Evolutionary conservation across 345 rosid genomes (phyloP), one percentile per base, ranked within the genome.

Genomic region (Euphorbia lathyris): DNA sequence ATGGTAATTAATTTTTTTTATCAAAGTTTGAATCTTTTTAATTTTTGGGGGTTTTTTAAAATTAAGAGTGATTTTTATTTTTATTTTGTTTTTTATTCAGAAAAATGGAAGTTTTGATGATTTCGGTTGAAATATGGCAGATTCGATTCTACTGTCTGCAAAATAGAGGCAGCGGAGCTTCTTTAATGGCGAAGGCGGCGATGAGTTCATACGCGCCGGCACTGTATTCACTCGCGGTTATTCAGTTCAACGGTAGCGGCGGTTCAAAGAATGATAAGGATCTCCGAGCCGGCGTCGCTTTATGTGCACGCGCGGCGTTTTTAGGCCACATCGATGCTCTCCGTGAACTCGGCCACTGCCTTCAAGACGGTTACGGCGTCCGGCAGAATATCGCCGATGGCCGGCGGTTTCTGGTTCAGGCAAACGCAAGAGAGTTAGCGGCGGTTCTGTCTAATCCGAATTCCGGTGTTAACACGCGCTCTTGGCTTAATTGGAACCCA

Each of bases 231-330:
- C 80, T 95, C 4, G 92, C 99, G 1, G 93, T 95, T 66, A 86
- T 95, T 36, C 97, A 90, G 80, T 95, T 95, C 80, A 95, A 95
- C 73, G 99, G 99, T 70, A 95, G 97, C 84, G 99, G 99, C 17
- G 96, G 97, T 48, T 88, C 92, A 0, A 95, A 95, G 76, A 90
- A 83, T 74, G 97, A 92, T 42, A 95, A 95, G 67, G 97, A 95
- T 77, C 86, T 95, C 4, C 78, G 97, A 19, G 97, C 97, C 23
- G 99, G 99, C 32, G 97, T 90, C 3, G 97, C 97, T 56, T 60
- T 95, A 7, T 92, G 99, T 45, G 96, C 97, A 2, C 88, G 99
- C 55, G 92, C 99, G 1, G 97, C 99, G 56, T 92, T 86, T 65
- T 76, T 92, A 0, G 97, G 97, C 51, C 96, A 92, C 70, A 85